Percentiles rank a stretch among this genome's conserved stretches.
Evolutionary conservation across 2,329 filamentous ascomycete genomes (phyloP).

Genomic region (Talaromyces sp.): DNA sequence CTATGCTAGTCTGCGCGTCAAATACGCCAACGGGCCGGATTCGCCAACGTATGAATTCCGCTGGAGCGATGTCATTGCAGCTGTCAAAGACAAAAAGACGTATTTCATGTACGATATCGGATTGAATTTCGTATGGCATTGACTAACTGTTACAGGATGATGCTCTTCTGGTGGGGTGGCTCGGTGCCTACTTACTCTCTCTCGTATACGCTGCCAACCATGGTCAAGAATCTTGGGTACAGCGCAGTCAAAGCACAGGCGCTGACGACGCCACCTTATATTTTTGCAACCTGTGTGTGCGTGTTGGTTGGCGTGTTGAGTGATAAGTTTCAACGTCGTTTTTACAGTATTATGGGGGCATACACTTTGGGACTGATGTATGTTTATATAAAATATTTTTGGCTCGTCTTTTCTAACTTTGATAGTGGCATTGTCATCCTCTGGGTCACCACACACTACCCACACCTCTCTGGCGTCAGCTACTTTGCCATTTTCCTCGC

Average conservation of each 20-base stretch:
- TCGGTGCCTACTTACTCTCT: slow-evolving; percentile 20
- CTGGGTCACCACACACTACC: not conserved
- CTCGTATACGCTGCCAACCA: slow-evolving; percentile 29
- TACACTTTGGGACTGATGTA: not conserved
- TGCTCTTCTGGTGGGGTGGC: slow-evolving; percentile 21
- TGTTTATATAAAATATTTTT: not conserved
- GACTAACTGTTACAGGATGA: slow-evolving; percentile 10
- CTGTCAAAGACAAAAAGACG: not conserved
- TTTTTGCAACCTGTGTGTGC: not conserved
- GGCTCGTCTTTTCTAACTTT: not conserved
- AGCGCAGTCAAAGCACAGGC: slow-evolving; percentile 42
- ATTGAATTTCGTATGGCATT: slow-evolving; percentile 16
- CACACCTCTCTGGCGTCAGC: not conserved
- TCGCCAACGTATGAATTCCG: slow-evolving; percentile 1
- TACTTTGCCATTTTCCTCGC: slow-evolving; percentile 4
- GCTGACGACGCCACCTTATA: slow-evolving; percentile 18
- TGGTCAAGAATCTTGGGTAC: slow-evolving; percentile 40
- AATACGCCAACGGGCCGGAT: not conserved
- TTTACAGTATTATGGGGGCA: not conserved
- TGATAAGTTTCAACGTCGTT: not conserved
- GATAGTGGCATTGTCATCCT: not conserved
- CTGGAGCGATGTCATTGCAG: not conserved
- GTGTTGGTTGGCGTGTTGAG: not conserved
- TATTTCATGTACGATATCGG: not conserved
- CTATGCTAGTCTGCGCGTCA: slow-evolving; percentile 15